Base-by-base conservation (phyloP, 75 land plant species). In the Sequoiadendron giganteum region DNA sequence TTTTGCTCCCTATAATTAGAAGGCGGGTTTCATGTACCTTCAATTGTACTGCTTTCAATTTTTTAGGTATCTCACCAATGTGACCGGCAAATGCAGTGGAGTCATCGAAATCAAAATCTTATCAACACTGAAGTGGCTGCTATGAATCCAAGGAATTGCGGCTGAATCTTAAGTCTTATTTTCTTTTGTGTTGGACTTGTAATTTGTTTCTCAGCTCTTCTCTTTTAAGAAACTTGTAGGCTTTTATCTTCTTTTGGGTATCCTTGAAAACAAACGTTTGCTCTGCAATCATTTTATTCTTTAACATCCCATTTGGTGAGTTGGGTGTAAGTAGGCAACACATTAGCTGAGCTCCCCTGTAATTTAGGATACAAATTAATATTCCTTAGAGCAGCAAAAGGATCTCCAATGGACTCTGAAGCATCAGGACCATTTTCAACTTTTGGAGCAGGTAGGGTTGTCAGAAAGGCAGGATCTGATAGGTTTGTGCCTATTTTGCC, bases 401-500 rank as follows among this genome's bases (percentile, higher is more conserved):
- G 30, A 28, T 28, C 52, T n/a, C 45, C 2, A 42, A 82, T 82
- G 84, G 77, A 13, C 10, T 32, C 49, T 45, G 52, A 82, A 82
- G 32, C 13, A 82, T 18, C 52, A 47, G 34, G 32, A 42, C 30
- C 30, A 47, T 47, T 82, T 45, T 82, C 84, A 82, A 3, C 15
- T 47, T n/a, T 47, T 82, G 84, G 84, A 82, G 84, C 34, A n/a
- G 5, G 10, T 11, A 30, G 38, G 47, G 84, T 82, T 2, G 10
- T 47, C 14, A 82, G 3, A 28, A 28, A 3, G 52, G 34, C 47
- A 47, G 84, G 84, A 82, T 47, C 52, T 82, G 54, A 82, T 43
- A 43, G 32, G 15, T 28, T 82, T 82, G 84, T n/a, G 52, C 84
- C 52, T 13, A 42, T 47, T 82, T 82, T 82, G 47, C 84, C 54